These are phyloP conservation scores for Trichoderma afroharzianum DNA, from an alignment of 2,329 filamentous ascomycete species.

Conservation along the genomic window DNA sequence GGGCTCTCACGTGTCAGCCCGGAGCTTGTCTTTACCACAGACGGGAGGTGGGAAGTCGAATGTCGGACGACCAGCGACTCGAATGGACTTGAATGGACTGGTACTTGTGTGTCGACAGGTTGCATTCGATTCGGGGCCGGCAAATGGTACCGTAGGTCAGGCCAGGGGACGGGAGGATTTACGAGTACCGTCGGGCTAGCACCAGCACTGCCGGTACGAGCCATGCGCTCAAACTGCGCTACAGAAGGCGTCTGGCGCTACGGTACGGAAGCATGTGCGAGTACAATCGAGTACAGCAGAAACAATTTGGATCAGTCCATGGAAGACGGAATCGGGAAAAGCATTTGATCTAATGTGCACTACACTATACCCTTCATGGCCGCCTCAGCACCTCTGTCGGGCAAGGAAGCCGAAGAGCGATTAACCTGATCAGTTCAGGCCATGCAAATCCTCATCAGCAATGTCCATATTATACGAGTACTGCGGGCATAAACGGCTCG, in stretches of 20 bases:
- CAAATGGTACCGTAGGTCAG: too few species aligned
- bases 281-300: not conserved
- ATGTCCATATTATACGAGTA: not conserved
- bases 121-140: not conserved
- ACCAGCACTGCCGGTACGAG: not conserved
- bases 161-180: too few species aligned
- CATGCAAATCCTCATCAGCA: not conserved
- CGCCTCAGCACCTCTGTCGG: not conserved
- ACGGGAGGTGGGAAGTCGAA: not conserved
- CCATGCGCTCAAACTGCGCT: not conserved
- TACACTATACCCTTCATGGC: not conserved
- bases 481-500: not conserved
- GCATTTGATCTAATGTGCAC: not conserved
- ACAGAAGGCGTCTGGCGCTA: not conserved
- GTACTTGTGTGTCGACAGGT: not conserved
- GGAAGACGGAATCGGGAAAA: not conserved
- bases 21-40: not conserved
- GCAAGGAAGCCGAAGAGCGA: not conserved
- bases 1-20: not conserved
- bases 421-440: not conserved
- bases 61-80: not conserved
- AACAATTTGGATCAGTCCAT: not conserved
- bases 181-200: not conserved
- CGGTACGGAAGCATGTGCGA: not conserved
- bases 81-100: not conserved